Conservation (phyloP, 1,284 basidiomycete species). For the Xerocomus minutiporus region DNA sequence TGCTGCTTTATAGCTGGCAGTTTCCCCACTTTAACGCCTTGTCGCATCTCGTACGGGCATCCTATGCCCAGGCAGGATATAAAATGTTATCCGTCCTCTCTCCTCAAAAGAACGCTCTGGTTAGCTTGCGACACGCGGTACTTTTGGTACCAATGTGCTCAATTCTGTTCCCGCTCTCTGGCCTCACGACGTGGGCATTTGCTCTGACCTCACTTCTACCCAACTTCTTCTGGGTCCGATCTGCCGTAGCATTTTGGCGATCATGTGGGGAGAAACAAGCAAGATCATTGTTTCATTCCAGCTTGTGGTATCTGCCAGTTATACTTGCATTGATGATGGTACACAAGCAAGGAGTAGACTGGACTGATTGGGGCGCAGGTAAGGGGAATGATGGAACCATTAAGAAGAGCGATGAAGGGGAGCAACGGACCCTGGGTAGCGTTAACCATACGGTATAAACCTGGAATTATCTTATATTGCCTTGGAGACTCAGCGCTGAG, state of each 20-base stretch:
- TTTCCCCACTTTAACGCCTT: slow-evolving; percentile 98
- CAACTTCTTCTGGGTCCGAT: slow-evolving; percentile 68
- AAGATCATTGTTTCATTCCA: slow-evolving; percentile 74
- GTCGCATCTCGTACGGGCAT: slow-evolving; percentile 81
- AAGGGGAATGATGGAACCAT: slow-evolving; percentile 16
- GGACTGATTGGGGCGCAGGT: slow-evolving; percentile 48
- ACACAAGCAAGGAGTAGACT: slow-evolving; percentile 81
- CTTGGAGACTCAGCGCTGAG: not conserved
- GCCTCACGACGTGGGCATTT: slow-evolving; percentile 85
- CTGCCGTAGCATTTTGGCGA: slow-evolving; percentile 76
- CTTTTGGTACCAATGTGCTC: slow-evolving; percentile 80
- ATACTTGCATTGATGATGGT: slow-evolving; percentile 92
- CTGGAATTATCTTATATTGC: not conserved
- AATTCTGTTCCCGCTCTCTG: slow-evolving; percentile 78
- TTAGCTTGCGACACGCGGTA: slow-evolving; percentile 80
- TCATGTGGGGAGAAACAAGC: slow-evolving; percentile 78
- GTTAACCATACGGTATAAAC: not conserved
- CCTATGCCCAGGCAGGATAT: slow-evolving; percentile 93
- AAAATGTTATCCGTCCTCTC: slow-evolving; percentile 86
- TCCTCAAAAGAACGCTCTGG: slow-evolving; percentile 80
- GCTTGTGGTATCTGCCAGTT: slow-evolving; percentile 89
- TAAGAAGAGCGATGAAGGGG: not conserved
- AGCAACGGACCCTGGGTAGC: not conserved
- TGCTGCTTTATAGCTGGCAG: slow-evolving; percentile 93
- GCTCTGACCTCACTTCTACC: slow-evolving; percentile 75